A percentile compares a stretch with the other conserved stretches of the same genome.
Conservation (phyloP, 1,284 basidiomycete genomes). For the Ceratobasidium sp. region DNA sequence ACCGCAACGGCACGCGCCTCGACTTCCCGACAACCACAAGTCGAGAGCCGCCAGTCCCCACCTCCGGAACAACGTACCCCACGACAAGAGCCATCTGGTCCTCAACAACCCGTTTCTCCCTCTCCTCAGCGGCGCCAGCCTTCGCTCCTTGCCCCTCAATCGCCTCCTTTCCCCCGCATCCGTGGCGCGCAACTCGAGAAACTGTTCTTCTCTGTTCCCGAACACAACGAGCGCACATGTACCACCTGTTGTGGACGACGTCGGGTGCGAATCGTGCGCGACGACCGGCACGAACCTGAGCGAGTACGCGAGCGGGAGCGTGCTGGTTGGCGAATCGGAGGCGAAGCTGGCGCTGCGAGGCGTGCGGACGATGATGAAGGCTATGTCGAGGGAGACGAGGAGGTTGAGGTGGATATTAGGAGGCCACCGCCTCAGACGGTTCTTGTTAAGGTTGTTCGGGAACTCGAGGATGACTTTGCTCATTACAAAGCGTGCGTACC, state of each 20-base stretch:
- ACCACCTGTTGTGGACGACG: constrained; percentile 68
- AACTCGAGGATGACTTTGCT: constrained; percentile 90
- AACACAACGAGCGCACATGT: constrained; percentile 77
- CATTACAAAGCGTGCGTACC: constrained; percentile 84
- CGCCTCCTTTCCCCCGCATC: constrained; percentile 82
- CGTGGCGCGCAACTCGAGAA: constrained; percentile 79
- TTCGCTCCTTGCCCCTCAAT: constrained; percentile 57
- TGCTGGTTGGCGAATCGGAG: constrained; percentile 40
- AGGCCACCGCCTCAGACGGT: constrained; percentile 84
- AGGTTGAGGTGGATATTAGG: constrained; percentile 62
- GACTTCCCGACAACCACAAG: background rate
- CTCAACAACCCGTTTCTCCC: constrained; percentile 47
- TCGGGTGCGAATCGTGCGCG: constrained; percentile 19
- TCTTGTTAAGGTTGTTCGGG: constrained; percentile 79
- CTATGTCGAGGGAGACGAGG: constrained; percentile 66
- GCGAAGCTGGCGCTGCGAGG: background rate
- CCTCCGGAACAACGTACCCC: constrained; percentile 4
- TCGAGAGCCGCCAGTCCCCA: constrained; percentile 12
- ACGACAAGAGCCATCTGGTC: constrained; percentile 15
- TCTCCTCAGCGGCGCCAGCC: constrained; percentile 56
- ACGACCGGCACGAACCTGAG: constrained; percentile 29
- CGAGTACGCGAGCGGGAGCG: constrained; percentile 30
- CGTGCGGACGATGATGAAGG: constrained; percentile 51
- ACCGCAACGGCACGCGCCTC: constrained; percentile 9
- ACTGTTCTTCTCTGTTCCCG: constrained; percentile 82